Base-by-base conservation (phyloP, 108 stramenopile species). In the Ochromonas danica region DNA sequence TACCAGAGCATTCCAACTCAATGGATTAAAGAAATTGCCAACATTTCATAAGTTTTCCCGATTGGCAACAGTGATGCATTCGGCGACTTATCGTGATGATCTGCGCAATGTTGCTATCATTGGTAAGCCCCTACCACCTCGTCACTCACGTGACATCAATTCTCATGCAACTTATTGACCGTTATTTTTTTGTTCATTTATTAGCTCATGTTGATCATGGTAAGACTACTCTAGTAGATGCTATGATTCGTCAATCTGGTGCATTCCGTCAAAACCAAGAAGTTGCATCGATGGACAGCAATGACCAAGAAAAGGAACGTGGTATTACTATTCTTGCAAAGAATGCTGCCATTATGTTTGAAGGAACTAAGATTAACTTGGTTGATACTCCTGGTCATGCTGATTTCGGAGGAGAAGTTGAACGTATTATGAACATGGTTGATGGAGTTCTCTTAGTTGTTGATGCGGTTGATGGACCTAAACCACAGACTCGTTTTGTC, bases 371-470 rank as follows among this genome's bases (percentile, higher is more conserved):
- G 80, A 93, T 97, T 81, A 98, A 99, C 81, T 87, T 99, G 62
- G 95, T 99, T 83, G 99, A 99, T 87, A 98, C 99, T 31, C 99
- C 99, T 28, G 93, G 90, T 63, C 33, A 35, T 62, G 31, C 67
- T 1, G 98, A 99, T 80, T 98, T 99, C 77, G 94, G 96, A n/a
- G 97, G 97, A 40, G 99, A 99, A 85, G 98, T 97, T 6, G 96
- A 99, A 85, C 93, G 98, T 57, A 93, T 97, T 33, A 82, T 96
- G 65, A 94, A 94, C 88, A 97, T 97, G 98, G 93, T 92, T 71
- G 97, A 99, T 78, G 99, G 96, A 57, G 96, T 98, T 1, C 81
- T 98, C 43, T 89, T 99, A 51, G 90, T 99, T 1, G 99, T 99
- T 27, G 96, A 97, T 81, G 90, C 91, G 79, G 94, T 97, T 42